Base-by-base conservation (phyloP, 129 eudicot genomes). In the Cynara cardunculus region DNA sequence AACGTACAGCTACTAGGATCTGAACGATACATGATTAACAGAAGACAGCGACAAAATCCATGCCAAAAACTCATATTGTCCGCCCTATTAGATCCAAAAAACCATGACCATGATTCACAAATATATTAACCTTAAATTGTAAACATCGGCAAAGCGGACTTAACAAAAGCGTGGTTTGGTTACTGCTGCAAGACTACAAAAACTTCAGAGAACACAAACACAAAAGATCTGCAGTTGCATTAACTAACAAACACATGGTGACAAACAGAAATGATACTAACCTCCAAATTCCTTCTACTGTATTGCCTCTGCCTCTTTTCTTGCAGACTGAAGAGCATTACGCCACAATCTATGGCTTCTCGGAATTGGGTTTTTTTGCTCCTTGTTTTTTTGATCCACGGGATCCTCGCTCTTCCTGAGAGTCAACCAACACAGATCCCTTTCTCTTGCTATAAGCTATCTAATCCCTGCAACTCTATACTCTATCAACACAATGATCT, bases 401-500 rank as follows among this genome's bases (percentile, higher is more conserved):
- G 26, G 59, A 76, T 53, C 37, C 44, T 73, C 44, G 68, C 81
- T 18, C 82, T 72, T 25, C 70, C 66, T 44, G 46, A 61, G 22
- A 34, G 71, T 53, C 81, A 80, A 26, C 2, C 3, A 46, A 26
- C 25, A 21, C 41, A 77, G 25, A 53, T 82, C 80, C 84, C 90
- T 24, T 82, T 87, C 56, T 25, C 80, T 12, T 91, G 97, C 82
- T 84, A 74, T 24, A 64, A 66, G 5, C 69, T 78, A n/a, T 69
- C 72, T 76, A 78, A 26, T 24, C 73, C 87, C 4, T 91, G 97
- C 44, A 81, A 62, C 11, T 82, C 97, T 74, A 64, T 80, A 82
- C 90, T 91, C 21, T 91, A 91, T 75, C 94, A 86, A 82, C 88
- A 89, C 84, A 87, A 90, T 62, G 86, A 83, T 39, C 87, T 88